A percentile compares a stretch with the other conserved stretches of the same genome.
These are phyloP conservation scores for Choricystis sp. DNA, from an alignment of 139 green algal species.

Conservation along the genomic window DNA sequence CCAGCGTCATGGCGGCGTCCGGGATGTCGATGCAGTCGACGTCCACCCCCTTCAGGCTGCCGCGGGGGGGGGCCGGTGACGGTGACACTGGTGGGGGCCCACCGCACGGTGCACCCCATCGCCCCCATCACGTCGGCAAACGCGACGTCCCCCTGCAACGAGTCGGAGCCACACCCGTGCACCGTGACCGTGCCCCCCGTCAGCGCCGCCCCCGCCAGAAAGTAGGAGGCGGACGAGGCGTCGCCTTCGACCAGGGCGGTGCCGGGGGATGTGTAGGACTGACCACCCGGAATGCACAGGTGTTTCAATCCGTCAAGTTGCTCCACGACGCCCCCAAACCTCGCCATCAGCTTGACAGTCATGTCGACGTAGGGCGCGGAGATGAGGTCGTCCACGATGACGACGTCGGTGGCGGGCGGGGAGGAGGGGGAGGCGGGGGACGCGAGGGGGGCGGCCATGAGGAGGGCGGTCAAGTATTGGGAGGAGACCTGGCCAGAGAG, in stretches of 20 bases:
- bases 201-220: constrained; percentile 87
- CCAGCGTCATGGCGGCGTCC: constrained; percentile 96
- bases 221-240: constrained; percentile 88
- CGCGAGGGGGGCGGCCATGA: constrained; percentile 90
- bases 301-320: constrained; percentile 59
- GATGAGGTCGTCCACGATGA: constrained; percentile 87
- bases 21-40: constrained; percentile 98
- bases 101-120: constrained; percentile 90
- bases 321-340: constrained; percentile 69
- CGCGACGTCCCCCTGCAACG: constrained; percentile 76
- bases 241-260: constrained; percentile 92
- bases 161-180: constrained; percentile 83
- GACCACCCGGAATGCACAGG: constrained; percentile 40
- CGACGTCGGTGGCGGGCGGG: constrained; percentile 29
- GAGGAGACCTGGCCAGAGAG: constrained; percentile 57
- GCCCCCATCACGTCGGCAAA: constrained; percentile 92
- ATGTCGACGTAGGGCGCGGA: constrained; percentile 96
- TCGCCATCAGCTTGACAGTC: constrained; percentile 95
- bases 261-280: constrained; percentile 80
- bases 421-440: constrained; percentile 19
- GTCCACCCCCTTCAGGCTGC: constrained; percentile 73
- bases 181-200: constrained; percentile 79
- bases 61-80: constrained; percentile 54
- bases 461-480: constrained; percentile 94
- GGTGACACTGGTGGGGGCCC: constrained; percentile 75